Evolutionary conservation across 2,329 filamentous ascomycete species (phyloP).

Genomic region (Colletotrichum chrysophilum): DNA sequence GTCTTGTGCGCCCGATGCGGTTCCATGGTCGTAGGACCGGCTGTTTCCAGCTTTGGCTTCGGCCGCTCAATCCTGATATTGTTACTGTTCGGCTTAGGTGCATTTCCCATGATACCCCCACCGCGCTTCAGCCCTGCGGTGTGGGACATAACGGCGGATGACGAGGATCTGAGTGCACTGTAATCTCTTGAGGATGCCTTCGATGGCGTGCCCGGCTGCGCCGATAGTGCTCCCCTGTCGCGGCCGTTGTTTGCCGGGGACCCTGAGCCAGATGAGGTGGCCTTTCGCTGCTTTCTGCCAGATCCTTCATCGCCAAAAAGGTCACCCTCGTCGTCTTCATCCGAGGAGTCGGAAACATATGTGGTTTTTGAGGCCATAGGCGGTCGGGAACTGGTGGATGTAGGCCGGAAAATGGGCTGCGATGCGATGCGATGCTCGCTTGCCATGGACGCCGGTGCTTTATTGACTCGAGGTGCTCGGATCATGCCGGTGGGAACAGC

Average conservation of each 20-base stretch:
- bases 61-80: slow-evolving; percentile 16
- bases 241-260: background rate
- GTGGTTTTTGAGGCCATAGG: slow-evolving; percentile 29
- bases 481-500: slow-evolving; percentile 37
- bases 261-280: background rate
- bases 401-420: slow-evolving; percentile 37
- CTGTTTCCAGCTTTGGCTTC: background rate
- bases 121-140: background rate
- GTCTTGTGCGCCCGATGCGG: background rate
- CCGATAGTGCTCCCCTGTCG: background rate
- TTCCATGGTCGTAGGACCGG: background rate
- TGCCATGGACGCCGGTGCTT: slow-evolving; percentile 59
- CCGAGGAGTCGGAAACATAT: slow-evolving; percentile 43
- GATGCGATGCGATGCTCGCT: slow-evolving; percentile 54
- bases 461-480: slow-evolving; percentile 27
- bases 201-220: background rate
- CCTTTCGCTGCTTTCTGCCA: background rate
- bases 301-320: slow-evolving; percentile 9
- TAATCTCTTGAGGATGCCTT: background rate
- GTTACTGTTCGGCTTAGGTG: slow-evolving; percentile 8
- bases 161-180: background rate
- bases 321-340: background rate
- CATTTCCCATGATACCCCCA: slow-evolving; percentile 8
- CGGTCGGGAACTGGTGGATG: slow-evolving; percentile 6
- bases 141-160: background rate